These are phyloP conservation scores for Pyrenopolyporus hunteri DNA, from an alignment of 495 filamentous ascomycete species.

Conservation along the genomic window DNA sequence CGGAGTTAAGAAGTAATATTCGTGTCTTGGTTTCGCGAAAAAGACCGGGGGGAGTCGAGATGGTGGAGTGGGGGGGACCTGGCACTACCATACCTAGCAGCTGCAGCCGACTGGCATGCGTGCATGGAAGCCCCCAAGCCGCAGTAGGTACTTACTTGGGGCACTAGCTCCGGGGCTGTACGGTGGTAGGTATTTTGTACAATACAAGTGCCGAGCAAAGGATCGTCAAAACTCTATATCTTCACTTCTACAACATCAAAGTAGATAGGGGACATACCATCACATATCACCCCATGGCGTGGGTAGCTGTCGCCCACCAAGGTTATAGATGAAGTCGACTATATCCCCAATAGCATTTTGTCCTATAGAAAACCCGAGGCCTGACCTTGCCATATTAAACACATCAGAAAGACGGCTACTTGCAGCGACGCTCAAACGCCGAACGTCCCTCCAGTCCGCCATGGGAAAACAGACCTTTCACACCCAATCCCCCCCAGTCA, in stretches of 20 bases:
- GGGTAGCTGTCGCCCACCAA: background rate
- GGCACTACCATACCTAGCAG: background rate
- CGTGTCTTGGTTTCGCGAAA: background rate
- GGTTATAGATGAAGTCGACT: constrained; percentile 4
- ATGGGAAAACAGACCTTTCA: constrained; percentile 12
- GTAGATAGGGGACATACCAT: background rate
- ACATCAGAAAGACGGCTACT: constrained; percentile 4
- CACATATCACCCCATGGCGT: too few relatives aligned
- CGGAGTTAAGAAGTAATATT: background rate
- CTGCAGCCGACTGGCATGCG: background rate
- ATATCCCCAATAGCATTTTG: constrained; percentile 26
- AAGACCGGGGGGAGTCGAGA: background rate
- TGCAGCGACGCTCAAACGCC: constrained; percentile 27
- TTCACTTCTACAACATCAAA: background rate
- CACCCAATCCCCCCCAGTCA: background rate
- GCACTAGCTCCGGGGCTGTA: too few relatives aligned
- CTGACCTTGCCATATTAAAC: constrained; percentile 12
- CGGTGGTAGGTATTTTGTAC: too few relatives aligned
- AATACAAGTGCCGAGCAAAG: too few relatives aligned
- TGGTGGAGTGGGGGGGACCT: background rate
- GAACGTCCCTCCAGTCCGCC: constrained; percentile 10
- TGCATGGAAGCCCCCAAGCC: too few relatives aligned
- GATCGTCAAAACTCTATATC: too few relatives aligned
- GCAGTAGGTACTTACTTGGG: too few relatives aligned
- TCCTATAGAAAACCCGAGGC: constrained; percentile 20